Evolutionary conservation across 495 filamentous ascomycete genomes (phyloP).

Genomic region (Niebla homalea): DNA sequence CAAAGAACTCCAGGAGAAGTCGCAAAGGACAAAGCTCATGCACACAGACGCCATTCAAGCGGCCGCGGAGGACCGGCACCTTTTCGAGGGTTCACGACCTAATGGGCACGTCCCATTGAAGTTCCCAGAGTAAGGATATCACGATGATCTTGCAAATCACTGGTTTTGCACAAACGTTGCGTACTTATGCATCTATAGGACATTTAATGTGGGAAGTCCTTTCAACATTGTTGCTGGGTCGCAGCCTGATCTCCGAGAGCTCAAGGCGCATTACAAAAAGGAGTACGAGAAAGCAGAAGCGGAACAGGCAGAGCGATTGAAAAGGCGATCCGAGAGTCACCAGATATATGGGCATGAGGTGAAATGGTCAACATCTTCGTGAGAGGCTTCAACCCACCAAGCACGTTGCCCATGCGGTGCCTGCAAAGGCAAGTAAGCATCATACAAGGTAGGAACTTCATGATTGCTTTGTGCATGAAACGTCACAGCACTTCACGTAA

Average conservation of each 20-base stretch:
- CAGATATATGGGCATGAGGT: not conserved
- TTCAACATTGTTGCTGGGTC: conserved; percentile 53
- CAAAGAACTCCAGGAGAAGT: conserved; percentile 31
- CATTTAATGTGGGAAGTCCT: conserved; percentile 47
- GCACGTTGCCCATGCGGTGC: not conserved
- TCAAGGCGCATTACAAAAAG: conserved; percentile 50
- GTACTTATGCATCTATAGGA: conserved; percentile 22
- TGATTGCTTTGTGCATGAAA: not conserved
- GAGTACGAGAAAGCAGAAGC: conserved; percentile 41
- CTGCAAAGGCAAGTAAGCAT: not conserved
- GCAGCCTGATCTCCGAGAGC: conserved; percentile 42
- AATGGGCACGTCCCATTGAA: conserved; percentile 38
- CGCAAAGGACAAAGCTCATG: conserved; percentile 45
- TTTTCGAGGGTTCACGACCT: conserved; percentile 45
- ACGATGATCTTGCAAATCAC: not conserved
- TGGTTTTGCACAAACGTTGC: not conserved
- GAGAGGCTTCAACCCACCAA: not conserved
- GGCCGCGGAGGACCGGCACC: conserved; percentile 51
- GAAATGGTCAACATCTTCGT: not conserved
- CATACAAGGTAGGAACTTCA: not conserved
- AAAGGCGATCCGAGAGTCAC: conserved; percentile 9
- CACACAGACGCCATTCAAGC: conserved; percentile 55
- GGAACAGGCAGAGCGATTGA: conserved; percentile 29
- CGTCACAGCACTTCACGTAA: not conserved
- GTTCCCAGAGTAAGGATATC: conserved; percentile 51